Conservation (phyloP, 2,329 filamentous ascomycete species). For the Cytospora schulzeri region DNA sequence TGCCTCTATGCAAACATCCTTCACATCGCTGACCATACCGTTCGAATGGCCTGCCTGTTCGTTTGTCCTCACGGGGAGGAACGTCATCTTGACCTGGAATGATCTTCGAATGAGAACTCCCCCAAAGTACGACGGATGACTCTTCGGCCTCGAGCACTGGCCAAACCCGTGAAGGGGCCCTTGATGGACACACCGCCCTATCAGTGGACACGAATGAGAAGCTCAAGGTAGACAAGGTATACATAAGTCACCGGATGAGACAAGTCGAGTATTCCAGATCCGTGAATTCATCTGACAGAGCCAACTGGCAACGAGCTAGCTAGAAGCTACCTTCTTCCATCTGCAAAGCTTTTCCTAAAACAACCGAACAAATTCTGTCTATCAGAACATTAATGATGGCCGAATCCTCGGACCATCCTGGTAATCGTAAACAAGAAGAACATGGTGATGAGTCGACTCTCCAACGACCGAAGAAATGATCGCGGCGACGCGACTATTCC, state of each 20-base stretch:
- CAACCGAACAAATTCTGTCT: slow-evolving; percentile 14
- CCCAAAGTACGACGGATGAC: not conserved
- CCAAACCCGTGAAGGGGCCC: not conserved
- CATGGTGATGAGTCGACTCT: not conserved
- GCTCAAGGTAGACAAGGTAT: not conserved
- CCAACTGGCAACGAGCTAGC: slow-evolving; percentile 23
- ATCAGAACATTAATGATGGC: slow-evolving; percentile 15
- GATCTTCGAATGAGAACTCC: not conserved
- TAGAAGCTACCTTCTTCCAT: slow-evolving; percentile 20
- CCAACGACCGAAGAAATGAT: slow-evolving; percentile 4
- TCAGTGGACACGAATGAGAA: too few relatives aligned
- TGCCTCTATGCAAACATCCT: too few relatives aligned
- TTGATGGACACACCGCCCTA: not conserved
- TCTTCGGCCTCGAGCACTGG: not conserved
- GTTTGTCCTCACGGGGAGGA: not conserved
- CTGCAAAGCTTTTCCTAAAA: slow-evolving; percentile 4
- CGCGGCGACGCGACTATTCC: slow-evolving; percentile 9
- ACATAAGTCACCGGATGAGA: not conserved
- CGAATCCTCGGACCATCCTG: not conserved
- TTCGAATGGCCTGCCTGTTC: not conserved
- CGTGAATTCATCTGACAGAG: slow-evolving; percentile 19
- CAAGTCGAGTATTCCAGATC: not conserved
- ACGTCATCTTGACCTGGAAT: not conserved
- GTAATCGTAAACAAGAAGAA: slow-evolving; percentile 1
- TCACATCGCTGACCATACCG: not conserved